Evolutionary conservation across 2,329 filamentous ascomycete species (phyloP).

Genomic region (Colletotrichum sp.): DNA sequence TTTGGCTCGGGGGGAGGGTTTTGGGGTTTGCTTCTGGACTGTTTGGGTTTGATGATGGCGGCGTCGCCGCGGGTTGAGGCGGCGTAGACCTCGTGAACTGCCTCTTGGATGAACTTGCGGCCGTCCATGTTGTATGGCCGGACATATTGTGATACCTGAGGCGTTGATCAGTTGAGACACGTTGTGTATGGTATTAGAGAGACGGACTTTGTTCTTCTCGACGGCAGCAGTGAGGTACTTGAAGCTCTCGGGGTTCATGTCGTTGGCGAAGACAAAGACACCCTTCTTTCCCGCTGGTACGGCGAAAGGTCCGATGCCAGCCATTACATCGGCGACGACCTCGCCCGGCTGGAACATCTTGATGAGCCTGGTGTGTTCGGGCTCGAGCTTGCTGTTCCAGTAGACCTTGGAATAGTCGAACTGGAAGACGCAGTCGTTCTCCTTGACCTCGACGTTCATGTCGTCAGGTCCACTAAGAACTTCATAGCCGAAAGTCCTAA

Average conservation of each 20-base stretch:
- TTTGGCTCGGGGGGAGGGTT: conserved; percentile 39
- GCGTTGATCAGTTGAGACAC: conserved; percentile 22
- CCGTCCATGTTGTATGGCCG: conserved; percentile 84
- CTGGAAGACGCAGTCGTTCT: conserved; percentile 83
- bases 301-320: conserved; percentile 94
- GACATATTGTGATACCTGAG: conserved; percentile 70
- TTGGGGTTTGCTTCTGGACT: conserved; percentile 40
- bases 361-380: conserved; percentile 84
- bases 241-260: conserved; percentile 92
- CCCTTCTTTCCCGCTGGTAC: conserved; percentile 88
- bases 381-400: conserved; percentile 93
- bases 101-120: conserved; percentile 75
- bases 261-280: conserved; percentile 95
- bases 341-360: conserved; percentile 81
- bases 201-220: conserved; percentile 75
- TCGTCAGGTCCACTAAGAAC: conserved; percentile 83
- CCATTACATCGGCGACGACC: conserved; percentile 96
- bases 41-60: conserved; percentile 56
- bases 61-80: conserved; percentile 58
- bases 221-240: conserved; percentile 74
- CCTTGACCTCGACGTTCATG: conserved; percentile 81
- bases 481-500: conserved; percentile 92
- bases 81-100: conserved; percentile 65
- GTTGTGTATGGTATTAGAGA: rapidly evolving
- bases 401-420: conserved; percentile 98